phyloP scores from a whole-genome alignment of 2,329 filamentous ascomycete genomes.

The Ophiostoma pallidulum region DNA sequence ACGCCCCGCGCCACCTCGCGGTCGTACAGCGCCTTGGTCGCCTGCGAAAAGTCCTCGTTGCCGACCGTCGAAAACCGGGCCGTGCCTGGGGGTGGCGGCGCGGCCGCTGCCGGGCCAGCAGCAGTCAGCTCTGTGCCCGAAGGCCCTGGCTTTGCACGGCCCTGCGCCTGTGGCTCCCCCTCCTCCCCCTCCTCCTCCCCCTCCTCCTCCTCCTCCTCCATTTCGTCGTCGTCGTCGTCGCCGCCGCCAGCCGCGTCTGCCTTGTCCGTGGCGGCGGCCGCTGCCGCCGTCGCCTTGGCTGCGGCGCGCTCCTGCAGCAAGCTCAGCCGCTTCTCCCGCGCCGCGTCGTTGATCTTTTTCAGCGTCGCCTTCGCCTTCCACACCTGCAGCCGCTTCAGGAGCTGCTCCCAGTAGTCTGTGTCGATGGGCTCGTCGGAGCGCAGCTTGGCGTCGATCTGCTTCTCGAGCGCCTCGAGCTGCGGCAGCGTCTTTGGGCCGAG shows the following conservation, averaged over 20 bases:
- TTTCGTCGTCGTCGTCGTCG: background rate
- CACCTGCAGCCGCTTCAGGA: conserved; percentile 72
- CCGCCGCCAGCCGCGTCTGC: background rate
- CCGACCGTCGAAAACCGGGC: conserved; percentile 59
- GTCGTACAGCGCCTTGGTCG: conserved; percentile 82
- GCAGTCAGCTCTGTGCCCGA: too few species aligned
- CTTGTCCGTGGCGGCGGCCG: conserved; percentile 21
- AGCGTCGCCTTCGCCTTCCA: conserved; percentile 90
- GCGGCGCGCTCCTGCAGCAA: conserved; percentile 58
- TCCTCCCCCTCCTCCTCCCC: too few species aligned
- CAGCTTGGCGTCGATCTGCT: conserved; percentile 78
- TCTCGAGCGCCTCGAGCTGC: conserved; percentile 78
- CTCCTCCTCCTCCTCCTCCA: background rate
- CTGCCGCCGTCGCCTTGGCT: conserved; percentile 41
- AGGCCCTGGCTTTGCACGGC: too few species aligned
- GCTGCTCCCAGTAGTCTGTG: conserved; percentile 94
- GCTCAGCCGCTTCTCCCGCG: conserved; percentile 60
- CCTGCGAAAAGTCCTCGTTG: conserved; percentile 75
- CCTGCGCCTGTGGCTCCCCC: background rate
- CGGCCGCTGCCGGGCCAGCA: conserved; percentile 22
- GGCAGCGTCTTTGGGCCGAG: conserved; percentile 76
- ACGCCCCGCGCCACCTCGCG: conserved; percentile 86
- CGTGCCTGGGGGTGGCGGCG: conserved; percentile 46
- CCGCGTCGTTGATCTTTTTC: conserved; percentile 64
- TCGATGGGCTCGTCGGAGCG: conserved; percentile 86